Evolutionary conservation across 306 rosid species (phyloP).

Genomic region (Bauhinia variegata): DNA sequence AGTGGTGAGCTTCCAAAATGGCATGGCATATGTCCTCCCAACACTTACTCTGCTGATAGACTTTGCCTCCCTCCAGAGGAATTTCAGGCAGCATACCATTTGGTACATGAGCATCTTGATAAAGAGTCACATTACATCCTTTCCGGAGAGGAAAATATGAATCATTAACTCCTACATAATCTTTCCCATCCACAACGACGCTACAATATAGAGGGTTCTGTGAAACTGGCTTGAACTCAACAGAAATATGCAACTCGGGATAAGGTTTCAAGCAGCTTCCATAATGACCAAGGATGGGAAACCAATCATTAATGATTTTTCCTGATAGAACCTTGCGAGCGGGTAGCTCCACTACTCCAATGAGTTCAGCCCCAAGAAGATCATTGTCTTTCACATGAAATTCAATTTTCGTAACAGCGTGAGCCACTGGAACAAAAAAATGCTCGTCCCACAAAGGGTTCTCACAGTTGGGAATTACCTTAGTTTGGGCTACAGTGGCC

Average conservation of each 20-base stretch:
- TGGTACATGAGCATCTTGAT: slow-evolving; percentile 77
- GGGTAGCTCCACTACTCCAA: slow-evolving; percentile 65
- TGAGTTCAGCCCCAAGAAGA: slow-evolving; percentile 73
- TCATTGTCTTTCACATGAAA: slow-evolving; percentile 71
- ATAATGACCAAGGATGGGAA: slow-evolving; percentile 53
- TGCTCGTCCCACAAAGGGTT: slow-evolving; percentile 75
- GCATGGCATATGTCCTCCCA: slow-evolving; percentile 85
- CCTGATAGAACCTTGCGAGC: slow-evolving; percentile 53
- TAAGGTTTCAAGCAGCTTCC: slow-evolving; percentile 54
- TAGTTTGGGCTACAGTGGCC: slow-evolving; percentile 71
- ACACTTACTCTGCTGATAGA: slow-evolving; percentile 50
- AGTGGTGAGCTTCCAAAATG: slow-evolving; percentile 70
- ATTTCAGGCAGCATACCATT: slow-evolving; percentile 59
- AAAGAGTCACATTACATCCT: slow-evolving; percentile 69
- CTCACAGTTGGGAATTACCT: slow-evolving; percentile 61
- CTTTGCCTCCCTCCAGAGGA: slow-evolving; percentile 53
- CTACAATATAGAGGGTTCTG: slow-evolving; percentile 29
- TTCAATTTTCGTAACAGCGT: slow-evolving; percentile 56
- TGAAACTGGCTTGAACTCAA: slow-evolving; percentile 51
- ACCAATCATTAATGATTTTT: slow-evolving; percentile 58
- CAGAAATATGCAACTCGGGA: slow-evolving; percentile 66
- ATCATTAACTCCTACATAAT: slow-evolving; percentile 50
- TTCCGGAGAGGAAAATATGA: slow-evolving; percentile 67
- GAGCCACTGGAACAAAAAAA: slow-evolving; percentile 70
- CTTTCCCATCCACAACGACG: slow-evolving; percentile 30